A percentile compares a stretch with the other conserved stretches of the same genome.
Conservation (phyloP, 495 filamentous ascomycete species). For the Glarea lozoyensis region DNA sequence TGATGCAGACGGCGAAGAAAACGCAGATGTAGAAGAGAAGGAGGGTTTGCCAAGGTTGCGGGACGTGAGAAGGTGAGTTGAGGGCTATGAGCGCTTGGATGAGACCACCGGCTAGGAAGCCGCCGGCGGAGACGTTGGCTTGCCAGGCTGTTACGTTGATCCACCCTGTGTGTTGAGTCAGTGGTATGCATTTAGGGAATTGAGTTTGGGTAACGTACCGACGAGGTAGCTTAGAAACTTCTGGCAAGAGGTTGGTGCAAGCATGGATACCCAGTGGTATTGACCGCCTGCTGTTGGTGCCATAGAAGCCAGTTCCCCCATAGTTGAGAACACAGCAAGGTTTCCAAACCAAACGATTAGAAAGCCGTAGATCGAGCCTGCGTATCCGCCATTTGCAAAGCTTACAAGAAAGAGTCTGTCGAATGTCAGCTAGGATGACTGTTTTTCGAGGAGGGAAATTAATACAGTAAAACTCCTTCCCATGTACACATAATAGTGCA, state of each 20-base stretch:
- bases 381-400: too few species aligned
- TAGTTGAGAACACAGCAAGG: neutral
- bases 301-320: neutral
- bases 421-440: too few species aligned
- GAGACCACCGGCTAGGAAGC: neutral
- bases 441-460: too few species aligned
- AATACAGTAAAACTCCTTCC: too few species aligned
- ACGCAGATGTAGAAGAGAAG: neutral
- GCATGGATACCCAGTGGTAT: too few species aligned
- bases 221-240: neutral
- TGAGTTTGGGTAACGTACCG: too few species aligned
- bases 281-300: neutral
- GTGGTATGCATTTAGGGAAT: too few species aligned
- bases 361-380: neutral
- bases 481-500: too few species aligned
- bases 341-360: neutral
- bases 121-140: neutral
- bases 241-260: neutral
- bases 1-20: neutral
- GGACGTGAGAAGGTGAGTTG: neutral
- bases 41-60: neutral
- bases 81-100: neutral
- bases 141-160: neutral
- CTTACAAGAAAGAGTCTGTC: too few species aligned
- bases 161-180: too few species aligned